Evolutionary conservation across 495 filamentous ascomycete genomes (phyloP), one percentile per base, ranked within the genome.

Genomic region (Aspergillus mulundensis): DNA sequence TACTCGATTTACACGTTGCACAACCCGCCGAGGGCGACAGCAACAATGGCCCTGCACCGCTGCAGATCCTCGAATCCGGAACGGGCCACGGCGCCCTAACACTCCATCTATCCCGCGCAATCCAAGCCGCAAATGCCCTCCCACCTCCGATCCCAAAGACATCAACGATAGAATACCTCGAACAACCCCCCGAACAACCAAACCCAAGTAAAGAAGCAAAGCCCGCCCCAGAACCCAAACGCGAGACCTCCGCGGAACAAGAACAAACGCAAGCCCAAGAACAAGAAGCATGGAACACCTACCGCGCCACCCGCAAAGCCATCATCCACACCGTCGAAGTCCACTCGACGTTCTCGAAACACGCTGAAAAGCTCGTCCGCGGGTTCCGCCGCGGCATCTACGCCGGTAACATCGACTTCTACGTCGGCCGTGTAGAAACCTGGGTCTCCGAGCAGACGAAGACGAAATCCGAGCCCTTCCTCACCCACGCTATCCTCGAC

Each of bases 31-130:
- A 61, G 19, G 66, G 60, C 14, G 59, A 72, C 20, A 25, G 51
- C 7, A 50, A 60, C 40, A 56, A 36, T 36, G 59, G 30, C 61
- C 52, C 32, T 36, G 32, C 32, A 36, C 62, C 55, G 16, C 56
- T 90, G 0, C 87, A 91, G 61, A 87, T 92, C 36, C 82, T 93
- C 32, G 89, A 93, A 69, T 88, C 87, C 36, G 89, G 89, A 7
- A 92, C 89, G 1, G 89, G 89, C 3, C 85, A 90, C 73, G 89
- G 88, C 46, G 84, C 84, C 12, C 69, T 93, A 45, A 92, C 88
- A 2, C 71, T 92, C 7, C 78, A 88, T 58, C 77, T 92, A 14
- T 82, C 86, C 19, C 80, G 86, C n/a, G 87, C 86, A 28, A 81
- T 91, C 20, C 86, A 90, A 66, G 88, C 83, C 15, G 87, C 84